Evolutionary conservation across 2,329 filamentous ascomycete species (phyloP).

Genomic region (Penicillium sp.): DNA sequence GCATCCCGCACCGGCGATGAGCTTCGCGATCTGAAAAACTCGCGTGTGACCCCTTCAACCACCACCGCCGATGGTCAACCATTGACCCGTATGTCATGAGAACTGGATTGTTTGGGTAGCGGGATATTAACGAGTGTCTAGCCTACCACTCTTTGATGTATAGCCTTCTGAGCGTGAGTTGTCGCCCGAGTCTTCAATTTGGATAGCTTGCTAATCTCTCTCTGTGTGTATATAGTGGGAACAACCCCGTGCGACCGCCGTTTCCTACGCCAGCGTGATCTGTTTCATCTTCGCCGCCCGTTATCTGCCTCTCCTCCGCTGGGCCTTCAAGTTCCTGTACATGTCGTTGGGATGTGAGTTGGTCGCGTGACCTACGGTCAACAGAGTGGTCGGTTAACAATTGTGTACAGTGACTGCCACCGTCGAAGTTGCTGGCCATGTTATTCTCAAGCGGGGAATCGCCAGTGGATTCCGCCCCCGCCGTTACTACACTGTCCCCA

Average conservation of each 20-base stretch:
- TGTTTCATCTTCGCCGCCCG: constrained; percentile 62
- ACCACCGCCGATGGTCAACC: constrained; percentile 61
- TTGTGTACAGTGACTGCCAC: constrained; percentile 52
- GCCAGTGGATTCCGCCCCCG: constrained; percentile 62
- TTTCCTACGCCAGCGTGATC: constrained; percentile 58
- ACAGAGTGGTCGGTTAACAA: constrained; percentile 11
- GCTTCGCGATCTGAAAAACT: constrained; percentile 58
- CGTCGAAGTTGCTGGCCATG: constrained; percentile 57
- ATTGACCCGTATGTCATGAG: constrained; percentile 55
- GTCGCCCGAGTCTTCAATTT: not conserved
- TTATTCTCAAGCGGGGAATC: constrained; percentile 58
- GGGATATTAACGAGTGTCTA: constrained; percentile 29
- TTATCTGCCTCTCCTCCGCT: constrained; percentile 63
- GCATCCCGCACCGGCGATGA: constrained; percentile 57
- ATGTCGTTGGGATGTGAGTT: constrained; percentile 58
- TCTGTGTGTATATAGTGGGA: constrained; percentile 55
- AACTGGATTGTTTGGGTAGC: not conserved
- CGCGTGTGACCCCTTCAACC: constrained; percentile 54
- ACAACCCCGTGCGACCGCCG: constrained; percentile 63
- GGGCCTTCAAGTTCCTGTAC: constrained; percentile 61
- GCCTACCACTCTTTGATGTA: constrained; percentile 69
- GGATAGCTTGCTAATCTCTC: constrained; percentile 5
- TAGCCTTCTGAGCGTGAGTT: constrained; percentile 60
- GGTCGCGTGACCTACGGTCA: constrained; percentile 23
- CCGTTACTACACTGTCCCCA: constrained; percentile 66